Percentiles rank a stretch among this genome's conserved stretches.
Evolutionary conservation across 2,329 filamentous ascomycete species (phyloP).

Genomic region (Colletotrichum plurivorum): DNA sequence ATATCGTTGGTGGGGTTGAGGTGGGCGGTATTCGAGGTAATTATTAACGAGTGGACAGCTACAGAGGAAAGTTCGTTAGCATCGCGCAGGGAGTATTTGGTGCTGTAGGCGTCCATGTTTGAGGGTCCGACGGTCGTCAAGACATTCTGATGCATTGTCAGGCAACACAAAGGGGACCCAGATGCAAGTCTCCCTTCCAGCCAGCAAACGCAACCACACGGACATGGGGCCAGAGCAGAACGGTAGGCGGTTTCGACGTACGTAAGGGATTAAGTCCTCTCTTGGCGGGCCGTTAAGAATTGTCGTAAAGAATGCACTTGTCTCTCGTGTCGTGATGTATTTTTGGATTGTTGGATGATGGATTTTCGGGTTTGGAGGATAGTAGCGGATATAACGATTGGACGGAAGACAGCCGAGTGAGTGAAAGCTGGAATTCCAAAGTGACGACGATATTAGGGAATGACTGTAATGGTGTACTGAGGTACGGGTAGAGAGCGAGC

Average conservation of each 20-base stretch:
- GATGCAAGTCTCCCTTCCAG: conserved; percentile 23
- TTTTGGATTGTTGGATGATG: conserved; percentile 27
- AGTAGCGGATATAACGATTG: conserved; percentile 57
- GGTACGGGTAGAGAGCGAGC: conserved; percentile 42
- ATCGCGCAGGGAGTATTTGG: conserved; percentile 14
- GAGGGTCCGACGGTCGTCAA: conserved; percentile 16
- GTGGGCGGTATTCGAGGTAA: conserved; percentile 31
- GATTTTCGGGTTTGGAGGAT: conserved; percentile 13
- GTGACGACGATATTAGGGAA: conserved; percentile 42
- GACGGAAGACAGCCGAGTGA: conserved; percentile 63
- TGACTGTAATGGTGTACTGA: conserved; percentile 44
- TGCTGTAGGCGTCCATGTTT: conserved; percentile 9
- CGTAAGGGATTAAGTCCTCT: conserved; percentile 40
- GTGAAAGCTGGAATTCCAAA: conserved; percentile 58
- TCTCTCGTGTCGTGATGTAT: conserved; percentile 37
- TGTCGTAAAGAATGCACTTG: conserved; percentile 39
- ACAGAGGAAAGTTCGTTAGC: conserved; percentile 16
- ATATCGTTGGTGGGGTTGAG: conserved; percentile 19
- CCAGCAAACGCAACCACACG: conserved; percentile 13
- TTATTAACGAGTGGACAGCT: conserved; percentile 36
- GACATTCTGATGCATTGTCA: conserved; percentile 35
- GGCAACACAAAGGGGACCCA: conserved; percentile 23
- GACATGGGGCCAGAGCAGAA: background rate
- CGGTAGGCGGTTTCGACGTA: conserved; percentile 22
- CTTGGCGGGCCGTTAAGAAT: conserved; percentile 29